Conservation (phyloP, 2,329 filamentous ascomycete genomes). For the Talaromyces atroroseus region DNA sequence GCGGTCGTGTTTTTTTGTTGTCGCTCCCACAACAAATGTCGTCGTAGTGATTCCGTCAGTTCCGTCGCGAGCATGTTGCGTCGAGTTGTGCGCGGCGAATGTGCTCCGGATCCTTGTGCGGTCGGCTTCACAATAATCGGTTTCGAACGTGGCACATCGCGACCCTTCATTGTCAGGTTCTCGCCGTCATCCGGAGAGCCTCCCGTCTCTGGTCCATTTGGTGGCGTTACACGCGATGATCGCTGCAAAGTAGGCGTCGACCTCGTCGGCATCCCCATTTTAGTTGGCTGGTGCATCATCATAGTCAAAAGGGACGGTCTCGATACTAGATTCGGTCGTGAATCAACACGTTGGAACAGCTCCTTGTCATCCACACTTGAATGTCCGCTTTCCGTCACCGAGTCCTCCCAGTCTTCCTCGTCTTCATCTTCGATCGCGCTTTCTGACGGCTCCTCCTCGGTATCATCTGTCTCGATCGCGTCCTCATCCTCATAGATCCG, state of each 20-base stretch:
- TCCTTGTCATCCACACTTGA: constrained; percentile 75
- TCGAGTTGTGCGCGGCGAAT: constrained; percentile 86
- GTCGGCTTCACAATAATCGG: constrained; percentile 71
- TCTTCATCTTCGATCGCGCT: constrained; percentile 73
- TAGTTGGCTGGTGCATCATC: constrained; percentile 75
- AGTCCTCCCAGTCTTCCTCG: constrained; percentile 58
- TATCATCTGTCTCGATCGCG: constrained; percentile 52
- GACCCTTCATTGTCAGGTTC: constrained; percentile 57
- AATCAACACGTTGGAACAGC: constrained; percentile 87
- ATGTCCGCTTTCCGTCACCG: constrained; percentile 73
- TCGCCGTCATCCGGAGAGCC: constrained; percentile 57
- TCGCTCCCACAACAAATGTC: constrained; percentile 89
- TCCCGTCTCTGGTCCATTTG: constrained; percentile 59
- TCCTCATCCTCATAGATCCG: constrained; percentile 49
- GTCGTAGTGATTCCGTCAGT: constrained; percentile 84
- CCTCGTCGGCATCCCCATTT: constrained; percentile 55
- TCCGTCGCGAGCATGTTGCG: constrained; percentile 95
- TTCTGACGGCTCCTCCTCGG: constrained; percentile 61
- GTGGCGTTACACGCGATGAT: constrained; percentile 60
- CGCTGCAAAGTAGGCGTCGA: constrained; percentile 42
- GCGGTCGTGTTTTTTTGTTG: constrained; percentile 88
- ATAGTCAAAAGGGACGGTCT: constrained; percentile 84
- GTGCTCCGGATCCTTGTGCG: constrained; percentile 65
- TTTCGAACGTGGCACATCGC: constrained; percentile 66
- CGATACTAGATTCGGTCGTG: constrained; percentile 75